Percentiles rank a stretch among this genome's conserved stretches.
These are phyloP conservation scores for Aaosphaeria pasadenensis DNA, from an alignment of 2,329 filamentous ascomycete species.

Conservation along the genomic window DNA sequence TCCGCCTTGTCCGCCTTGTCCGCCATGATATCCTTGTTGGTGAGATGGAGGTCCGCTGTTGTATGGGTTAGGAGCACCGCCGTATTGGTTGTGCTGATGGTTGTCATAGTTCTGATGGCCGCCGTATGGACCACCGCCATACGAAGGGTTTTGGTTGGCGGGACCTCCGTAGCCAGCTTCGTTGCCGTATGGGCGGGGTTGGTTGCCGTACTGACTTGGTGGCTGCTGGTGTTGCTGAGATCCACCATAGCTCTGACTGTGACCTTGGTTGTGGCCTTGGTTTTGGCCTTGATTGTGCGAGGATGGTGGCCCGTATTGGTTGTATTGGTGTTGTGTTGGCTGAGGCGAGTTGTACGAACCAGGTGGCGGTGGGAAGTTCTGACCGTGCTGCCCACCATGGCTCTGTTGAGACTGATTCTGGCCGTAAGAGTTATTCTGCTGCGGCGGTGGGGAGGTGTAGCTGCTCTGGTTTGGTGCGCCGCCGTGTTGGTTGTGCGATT, in stretches of 20 bases:
- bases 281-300: constrained; percentile 16
- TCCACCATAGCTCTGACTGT: not conserved
- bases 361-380: not conserved
- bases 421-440: constrained; percentile 6
- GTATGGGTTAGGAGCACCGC: not conserved
- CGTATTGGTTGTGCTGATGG: constrained; percentile 24
- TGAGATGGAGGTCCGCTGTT: not conserved
- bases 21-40: not conserved
- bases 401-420: constrained; percentile 18
- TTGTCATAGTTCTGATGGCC: constrained; percentile 22
- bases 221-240: not conserved
- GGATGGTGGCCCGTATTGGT: constrained; percentile 6
- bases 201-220: not conserved
- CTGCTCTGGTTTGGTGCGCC: constrained; percentile 9
- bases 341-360: constrained; percentile 2
- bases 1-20: not conserved
- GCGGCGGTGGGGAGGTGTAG: constrained; percentile 15
- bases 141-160: not conserved
- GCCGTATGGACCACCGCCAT: not conserved
- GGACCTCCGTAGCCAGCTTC: not conserved
- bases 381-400: constrained; percentile 5
- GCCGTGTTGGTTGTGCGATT: not conserved
- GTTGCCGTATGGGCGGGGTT: not conserved
- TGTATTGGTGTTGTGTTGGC: not conserved
- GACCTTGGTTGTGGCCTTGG: constrained; percentile 13